phyloP scores from a whole-genome alignment of 1,284 basidiomycete species.

The Cryptococcus neoformans region DNA sequence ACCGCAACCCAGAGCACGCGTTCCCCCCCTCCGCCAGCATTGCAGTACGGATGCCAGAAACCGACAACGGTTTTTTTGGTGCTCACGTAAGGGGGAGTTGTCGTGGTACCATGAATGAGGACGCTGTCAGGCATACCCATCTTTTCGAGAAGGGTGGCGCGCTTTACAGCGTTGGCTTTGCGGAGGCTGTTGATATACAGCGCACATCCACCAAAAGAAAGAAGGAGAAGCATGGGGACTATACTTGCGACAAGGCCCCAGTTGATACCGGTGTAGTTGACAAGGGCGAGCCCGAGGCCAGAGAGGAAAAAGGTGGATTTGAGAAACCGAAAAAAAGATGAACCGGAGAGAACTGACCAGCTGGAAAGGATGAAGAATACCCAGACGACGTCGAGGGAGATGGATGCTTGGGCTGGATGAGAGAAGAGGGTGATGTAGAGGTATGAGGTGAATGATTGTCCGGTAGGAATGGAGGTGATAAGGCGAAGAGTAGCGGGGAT shows the following conservation, averaged over 20 bases:
- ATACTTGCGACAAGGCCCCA: conserved; percentile 36
- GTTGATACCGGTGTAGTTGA: conserved; percentile 28
- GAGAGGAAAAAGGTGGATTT: not conserved
- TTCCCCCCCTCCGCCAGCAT: conserved; percentile 97
- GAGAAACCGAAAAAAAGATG: conserved; percentile 19
- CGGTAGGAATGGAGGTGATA: conserved; percentile 11
- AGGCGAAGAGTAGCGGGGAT: conserved; percentile 39
- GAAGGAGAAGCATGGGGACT: conserved; percentile 33
- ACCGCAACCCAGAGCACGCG: conserved; percentile 94
- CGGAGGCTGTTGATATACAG: conserved; percentile 19
- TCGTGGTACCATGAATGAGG: conserved; percentile 29
- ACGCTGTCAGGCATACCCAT: conserved; percentile 33
- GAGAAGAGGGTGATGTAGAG: conserved; percentile 48
- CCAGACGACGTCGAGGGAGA: conserved; percentile 66
- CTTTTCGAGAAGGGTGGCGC: conserved; percentile 24
- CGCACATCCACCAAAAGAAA: conserved; percentile 15
- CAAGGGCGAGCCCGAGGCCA: not conserved
- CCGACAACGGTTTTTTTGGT: conserved; percentile 59
- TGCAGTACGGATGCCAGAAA: conserved; percentile 96
- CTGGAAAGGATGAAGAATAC: conserved; percentile 21
- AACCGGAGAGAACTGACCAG: conserved; percentile 39
- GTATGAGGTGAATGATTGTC: conserved; percentile 4
- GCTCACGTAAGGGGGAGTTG: conserved; percentile 24
- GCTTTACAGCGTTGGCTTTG: conserved; percentile 23
- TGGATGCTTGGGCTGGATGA: conserved; percentile 64